A percentile compares a stretch with the other conserved stretches of the same genome.
phyloP scores from a whole-genome alignment of 331 rosid genomes.

The Prunus yedoensis region DNA sequence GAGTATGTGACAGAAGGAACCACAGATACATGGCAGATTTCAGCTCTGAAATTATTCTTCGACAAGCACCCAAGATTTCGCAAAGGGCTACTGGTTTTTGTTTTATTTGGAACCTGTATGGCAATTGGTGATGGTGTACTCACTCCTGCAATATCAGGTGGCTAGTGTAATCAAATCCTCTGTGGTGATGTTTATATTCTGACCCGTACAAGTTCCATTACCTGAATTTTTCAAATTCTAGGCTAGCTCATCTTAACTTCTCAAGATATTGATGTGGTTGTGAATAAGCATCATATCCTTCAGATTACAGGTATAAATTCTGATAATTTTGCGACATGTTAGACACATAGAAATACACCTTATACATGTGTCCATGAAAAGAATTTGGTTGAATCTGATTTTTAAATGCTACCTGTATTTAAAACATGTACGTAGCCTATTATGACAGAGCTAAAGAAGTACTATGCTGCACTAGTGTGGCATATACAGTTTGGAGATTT shows the following conservation, averaged over 20 bases:
- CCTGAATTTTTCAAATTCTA: slow-evolving; percentile 23
- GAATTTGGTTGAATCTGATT: too few species aligned
- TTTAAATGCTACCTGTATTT: not conserved
- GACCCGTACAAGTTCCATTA: slow-evolving; percentile 31
- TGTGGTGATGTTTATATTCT: slow-evolving; percentile 33
- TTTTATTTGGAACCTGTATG: slow-evolving; percentile 71
- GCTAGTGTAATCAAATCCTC: slow-evolving; percentile 31
- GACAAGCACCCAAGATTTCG: slow-evolving; percentile 51
- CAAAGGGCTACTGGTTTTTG: slow-evolving; percentile 53
- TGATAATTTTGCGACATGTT: not conserved
- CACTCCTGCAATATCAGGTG: slow-evolving; percentile 88
- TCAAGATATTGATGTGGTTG: not conserved
- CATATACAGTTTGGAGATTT: too few species aligned
- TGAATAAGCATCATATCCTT: not conserved
- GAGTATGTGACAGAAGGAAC: slow-evolving; percentile 45
- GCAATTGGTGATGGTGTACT: slow-evolving; percentile 68
- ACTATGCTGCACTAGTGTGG: too few species aligned
- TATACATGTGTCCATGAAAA: not conserved
- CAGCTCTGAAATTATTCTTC: slow-evolving; percentile 44
- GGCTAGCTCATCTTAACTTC: slow-evolving; percentile 17
- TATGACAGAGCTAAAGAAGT: not conserved
- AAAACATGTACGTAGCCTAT: not conserved
- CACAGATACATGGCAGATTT: slow-evolving; percentile 51
- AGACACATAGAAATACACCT: not conserved
- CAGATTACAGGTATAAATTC: not conserved